Conservation (phyloP, 2,329 filamentous ascomycete species). For the Atkinsonella texensis region DNA sequence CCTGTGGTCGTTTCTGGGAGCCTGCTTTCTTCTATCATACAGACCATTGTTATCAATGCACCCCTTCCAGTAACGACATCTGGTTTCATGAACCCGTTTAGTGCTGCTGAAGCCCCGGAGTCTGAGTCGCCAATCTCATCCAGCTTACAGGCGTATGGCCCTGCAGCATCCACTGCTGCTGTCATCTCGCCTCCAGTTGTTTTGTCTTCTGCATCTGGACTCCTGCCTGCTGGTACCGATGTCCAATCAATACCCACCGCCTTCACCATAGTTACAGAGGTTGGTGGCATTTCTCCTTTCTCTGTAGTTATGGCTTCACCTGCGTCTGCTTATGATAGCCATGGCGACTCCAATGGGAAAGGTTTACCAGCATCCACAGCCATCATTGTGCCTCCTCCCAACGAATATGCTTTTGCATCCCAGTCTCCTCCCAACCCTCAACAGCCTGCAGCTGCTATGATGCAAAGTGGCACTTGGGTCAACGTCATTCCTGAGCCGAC, state of each 20-base stretch:
- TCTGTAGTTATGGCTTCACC: slow-evolving; percentile 11
- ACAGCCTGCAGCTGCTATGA: slow-evolving; percentile 8
- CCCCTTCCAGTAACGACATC: slow-evolving; percentile 8
- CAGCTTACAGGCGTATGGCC: slow-evolving; percentile 16
- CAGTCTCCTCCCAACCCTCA: slow-evolving; percentile 12
- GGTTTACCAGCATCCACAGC: slow-evolving; percentile 8
- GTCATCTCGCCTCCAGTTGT: slow-evolving; percentile 8
- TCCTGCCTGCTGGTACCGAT: slow-evolving; percentile 10
- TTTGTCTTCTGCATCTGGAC: slow-evolving; percentile 12
- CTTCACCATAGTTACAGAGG: slow-evolving; percentile 14
- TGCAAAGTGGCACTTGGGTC: slow-evolving; percentile 26
- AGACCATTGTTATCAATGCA: slow-evolving; percentile 20
- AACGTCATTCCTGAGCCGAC: slow-evolving; percentile 26
- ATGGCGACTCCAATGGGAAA: slow-evolving; percentile 8
- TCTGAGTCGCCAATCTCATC: slow-evolving; percentile 10
- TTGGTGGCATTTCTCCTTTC: slow-evolving; percentile 12
- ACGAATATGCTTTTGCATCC: slow-evolving; percentile 14
- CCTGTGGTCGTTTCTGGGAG: slow-evolving; percentile 20
- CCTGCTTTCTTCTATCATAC: slow-evolving; percentile 18
- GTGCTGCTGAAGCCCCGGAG: slow-evolving; percentile 6
- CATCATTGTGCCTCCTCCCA: slow-evolving; percentile 5
- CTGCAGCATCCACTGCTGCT: slow-evolving; percentile 2
- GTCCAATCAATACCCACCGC: slow-evolving; percentile 14
- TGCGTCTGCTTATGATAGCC: slow-evolving; percentile 9
- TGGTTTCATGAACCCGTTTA: slow-evolving; percentile 7